These are phyloP conservation scores for Toxoplasma gondii DNA, from an alignment of 169 alveolate species.

Conservation along the genomic window DNA sequence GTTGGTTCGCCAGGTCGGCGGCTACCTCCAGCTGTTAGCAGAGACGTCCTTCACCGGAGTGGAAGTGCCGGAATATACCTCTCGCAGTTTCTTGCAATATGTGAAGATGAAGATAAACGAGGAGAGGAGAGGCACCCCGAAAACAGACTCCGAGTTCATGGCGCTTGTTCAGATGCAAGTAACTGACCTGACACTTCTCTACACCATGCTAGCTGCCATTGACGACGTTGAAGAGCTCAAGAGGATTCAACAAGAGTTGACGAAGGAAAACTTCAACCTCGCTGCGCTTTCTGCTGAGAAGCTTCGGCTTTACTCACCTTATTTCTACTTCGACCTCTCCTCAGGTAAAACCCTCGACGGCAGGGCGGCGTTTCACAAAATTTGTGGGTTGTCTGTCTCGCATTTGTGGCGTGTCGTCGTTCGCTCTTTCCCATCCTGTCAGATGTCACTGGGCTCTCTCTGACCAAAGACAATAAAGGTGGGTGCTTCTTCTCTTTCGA, in stretches of 20 bases:
- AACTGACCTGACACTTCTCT: not conserved
- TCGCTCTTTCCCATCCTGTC: no score
- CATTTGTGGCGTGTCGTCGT: no score
- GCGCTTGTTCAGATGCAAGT: not conserved
- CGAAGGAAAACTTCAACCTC: not conserved
- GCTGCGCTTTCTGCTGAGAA: not conserved
- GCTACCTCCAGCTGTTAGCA: not conserved
- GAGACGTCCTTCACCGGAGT: not conserved
- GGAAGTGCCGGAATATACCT: slow-evolving; percentile 8
- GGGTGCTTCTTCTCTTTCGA: no score
- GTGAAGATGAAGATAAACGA: not conserved
- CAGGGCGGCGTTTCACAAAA: not conserved
- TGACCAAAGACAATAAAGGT: no score
- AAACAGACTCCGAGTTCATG: not conserved
- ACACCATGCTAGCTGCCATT: not conserved
- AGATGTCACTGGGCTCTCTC: no score
- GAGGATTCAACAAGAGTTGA: not conserved
- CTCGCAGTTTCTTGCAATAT: not conserved
- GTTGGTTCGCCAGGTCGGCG: not conserved
- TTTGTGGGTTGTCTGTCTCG: no score
- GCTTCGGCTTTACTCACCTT: not conserved
- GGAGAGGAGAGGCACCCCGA: not conserved
- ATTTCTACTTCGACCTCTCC: not conserved
- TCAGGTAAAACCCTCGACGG: not conserved
- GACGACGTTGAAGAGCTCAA: slow-evolving; percentile 13